A percentile compares a stretch with the other conserved stretches of the same genome.
Conservation (phyloP, 1,139 yeast genomes). For the Suhomyces coccinellae region DNA sequence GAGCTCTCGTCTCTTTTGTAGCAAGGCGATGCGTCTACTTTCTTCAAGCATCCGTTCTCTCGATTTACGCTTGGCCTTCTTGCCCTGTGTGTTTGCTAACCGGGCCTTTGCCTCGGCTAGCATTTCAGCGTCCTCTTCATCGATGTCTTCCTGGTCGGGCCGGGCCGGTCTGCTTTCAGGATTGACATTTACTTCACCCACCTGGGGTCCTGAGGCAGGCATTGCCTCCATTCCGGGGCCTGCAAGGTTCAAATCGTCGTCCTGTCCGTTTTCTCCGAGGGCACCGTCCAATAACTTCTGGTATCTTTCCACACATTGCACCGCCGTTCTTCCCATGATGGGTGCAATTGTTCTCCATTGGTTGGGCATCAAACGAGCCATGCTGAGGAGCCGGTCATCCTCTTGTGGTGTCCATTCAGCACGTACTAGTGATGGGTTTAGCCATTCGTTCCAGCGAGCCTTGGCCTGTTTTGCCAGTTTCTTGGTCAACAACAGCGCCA, state of each 20-base stretch:
- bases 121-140: constrained; percentile 91
- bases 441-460: constrained; percentile 89
- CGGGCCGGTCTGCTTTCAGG: constrained; percentile 84
- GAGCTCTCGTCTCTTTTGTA: constrained; percentile 82
- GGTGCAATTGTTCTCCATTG: constrained; percentile 94
- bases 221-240: constrained; percentile 61
- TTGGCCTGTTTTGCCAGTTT: constrained; percentile 92
- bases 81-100: constrained; percentile 89
- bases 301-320: constrained; percentile 86
- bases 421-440: constrained; percentile 70
- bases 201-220: constrained; percentile 43
- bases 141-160: constrained; percentile 78
- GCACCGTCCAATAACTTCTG: constrained; percentile 70
- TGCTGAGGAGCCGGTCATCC: constrained; percentile 66
- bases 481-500: constrained; percentile 79
- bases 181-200: constrained; percentile 63
- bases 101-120: constrained; percentile 90
- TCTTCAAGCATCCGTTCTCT: constrained; percentile 79
- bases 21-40: constrained; percentile 67
- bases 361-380: constrained; percentile 77
- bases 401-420: constrained; percentile 73
- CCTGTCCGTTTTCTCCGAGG: constrained; percentile 25
- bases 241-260: constrained; percentile 39
- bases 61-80: constrained; percentile 88
- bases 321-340: constrained; percentile 79